Evolutionary conservation across 495 filamentous ascomycete genomes (phyloP).

Genomic region (Daldinia decipiens): DNA sequence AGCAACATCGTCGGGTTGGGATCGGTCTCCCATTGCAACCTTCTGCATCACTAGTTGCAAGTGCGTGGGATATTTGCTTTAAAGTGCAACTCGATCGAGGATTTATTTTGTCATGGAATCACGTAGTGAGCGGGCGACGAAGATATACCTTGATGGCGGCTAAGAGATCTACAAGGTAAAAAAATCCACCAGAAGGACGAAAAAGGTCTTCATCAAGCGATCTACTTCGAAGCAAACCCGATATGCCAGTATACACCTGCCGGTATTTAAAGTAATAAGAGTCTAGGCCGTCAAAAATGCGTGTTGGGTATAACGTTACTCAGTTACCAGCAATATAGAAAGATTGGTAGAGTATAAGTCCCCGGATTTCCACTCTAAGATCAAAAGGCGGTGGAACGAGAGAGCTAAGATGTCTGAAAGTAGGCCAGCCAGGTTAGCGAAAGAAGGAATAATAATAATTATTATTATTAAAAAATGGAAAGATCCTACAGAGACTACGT

Average conservation of each 20-base stretch:
- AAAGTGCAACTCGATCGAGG: slow-evolving; percentile 1
- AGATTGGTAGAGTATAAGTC: slow-evolving; percentile 6
- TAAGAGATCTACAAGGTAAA: slow-evolving; percentile 7
- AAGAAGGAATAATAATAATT: no score
- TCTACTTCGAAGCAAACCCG: not conserved
- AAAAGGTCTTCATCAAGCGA: slow-evolving; percentile 18
- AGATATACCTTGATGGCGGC: slow-evolving; percentile 34
- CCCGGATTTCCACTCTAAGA: not conserved
- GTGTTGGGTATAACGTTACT: slow-evolving; percentile 6
- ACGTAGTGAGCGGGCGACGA: not conserved
- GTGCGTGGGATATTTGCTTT: not conserved
- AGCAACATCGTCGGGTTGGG: slow-evolving; percentile 20
- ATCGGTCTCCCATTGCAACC: not conserved
- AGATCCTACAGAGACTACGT: not conserved
- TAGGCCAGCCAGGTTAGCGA: no score
- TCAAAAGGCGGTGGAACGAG: slow-evolving; percentile 16
- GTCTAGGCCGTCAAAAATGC: not conserved
- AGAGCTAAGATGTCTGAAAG: not conserved
- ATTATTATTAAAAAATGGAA: no score
- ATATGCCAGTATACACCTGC: not conserved
- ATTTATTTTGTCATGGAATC: slow-evolving; percentile 4
- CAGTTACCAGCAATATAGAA: slow-evolving; percentile 1
- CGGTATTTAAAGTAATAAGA: not conserved
- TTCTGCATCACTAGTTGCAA: slow-evolving; percentile 27
- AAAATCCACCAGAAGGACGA: slow-evolving; percentile 12